Conservation (phyloP, 164 flowering plant genomes). For the Protea cynaroides region DNA sequence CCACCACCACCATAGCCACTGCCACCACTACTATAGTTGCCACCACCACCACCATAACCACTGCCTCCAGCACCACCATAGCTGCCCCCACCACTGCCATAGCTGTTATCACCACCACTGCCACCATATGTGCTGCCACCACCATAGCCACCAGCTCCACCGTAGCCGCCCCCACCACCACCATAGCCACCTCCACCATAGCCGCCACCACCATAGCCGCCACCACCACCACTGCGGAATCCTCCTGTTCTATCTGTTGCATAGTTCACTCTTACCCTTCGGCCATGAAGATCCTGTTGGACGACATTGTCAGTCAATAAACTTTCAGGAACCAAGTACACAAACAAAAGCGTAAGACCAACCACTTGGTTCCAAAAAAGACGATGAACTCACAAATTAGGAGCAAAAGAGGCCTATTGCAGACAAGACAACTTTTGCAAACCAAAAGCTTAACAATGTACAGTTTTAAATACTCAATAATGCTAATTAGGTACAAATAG, state of each 20-base stretch:
- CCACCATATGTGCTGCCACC: conserved; percentile 2
- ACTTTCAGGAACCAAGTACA: background rate
- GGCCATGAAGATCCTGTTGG: conserved; percentile 71
- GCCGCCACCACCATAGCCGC: background rate
- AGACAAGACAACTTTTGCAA: too few relatives aligned
- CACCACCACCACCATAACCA: conserved; percentile 9
- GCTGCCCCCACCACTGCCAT: conserved; percentile 9
- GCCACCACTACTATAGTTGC: background rate
- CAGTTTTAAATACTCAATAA: too few relatives aligned
- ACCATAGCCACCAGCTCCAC: conserved; percentile 15
- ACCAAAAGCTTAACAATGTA: too few relatives aligned
- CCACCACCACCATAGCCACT: background rate
- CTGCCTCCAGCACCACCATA: background rate
- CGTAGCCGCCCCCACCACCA: conserved; percentile 3
- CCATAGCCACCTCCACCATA: conserved; percentile 12
- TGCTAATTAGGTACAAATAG: too few relatives aligned
- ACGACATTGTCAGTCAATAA: background rate
- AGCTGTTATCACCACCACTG: conserved; percentile 14
- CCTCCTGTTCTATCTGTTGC: conserved; percentile 54
- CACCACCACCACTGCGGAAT: conserved; percentile 12
- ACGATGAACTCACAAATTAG: too few relatives aligned
- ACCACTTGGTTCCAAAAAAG: background rate
- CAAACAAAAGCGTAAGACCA: background rate
- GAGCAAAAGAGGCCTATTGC: too few relatives aligned
- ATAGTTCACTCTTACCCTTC: conserved; percentile 63